These are phyloP conservation scores for Candida broadrunensis DNA, from an alignment of 805 yeast species.

Conservation along the genomic window DNA sequence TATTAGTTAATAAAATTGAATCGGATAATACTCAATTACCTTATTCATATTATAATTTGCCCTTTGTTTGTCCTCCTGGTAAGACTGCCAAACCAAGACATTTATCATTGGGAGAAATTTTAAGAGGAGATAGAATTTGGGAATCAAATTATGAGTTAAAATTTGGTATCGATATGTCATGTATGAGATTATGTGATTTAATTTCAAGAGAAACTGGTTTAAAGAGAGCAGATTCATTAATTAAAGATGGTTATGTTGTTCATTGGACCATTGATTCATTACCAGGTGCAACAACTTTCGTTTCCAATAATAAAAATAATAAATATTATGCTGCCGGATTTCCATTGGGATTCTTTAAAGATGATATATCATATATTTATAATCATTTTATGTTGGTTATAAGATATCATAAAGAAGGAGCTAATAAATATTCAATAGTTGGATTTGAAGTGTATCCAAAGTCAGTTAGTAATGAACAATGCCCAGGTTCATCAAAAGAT, in stretches of 20 bases:
- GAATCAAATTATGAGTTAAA: slow-evolving; percentile 64
- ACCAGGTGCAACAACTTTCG: slow-evolving; percentile 86
- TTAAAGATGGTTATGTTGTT: slow-evolving; percentile 68
- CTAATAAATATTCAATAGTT: slow-evolving; percentile 56
- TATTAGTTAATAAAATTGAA: slow-evolving; percentile 74
- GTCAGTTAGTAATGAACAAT: slow-evolving; percentile 61
- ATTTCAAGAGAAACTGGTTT: slow-evolving; percentile 51
- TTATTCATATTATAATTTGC: slow-evolving; percentile 70
- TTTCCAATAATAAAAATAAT: slow-evolving; percentile 51
- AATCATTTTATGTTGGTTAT: slow-evolving; percentile 82
- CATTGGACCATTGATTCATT: slow-evolving; percentile 83
- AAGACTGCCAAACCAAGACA: slow-evolving; percentile 56
- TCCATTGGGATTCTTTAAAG: slow-evolving; percentile 71
- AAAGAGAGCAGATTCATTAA: slow-evolving; percentile 55
- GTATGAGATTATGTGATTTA: slow-evolving; percentile 67
- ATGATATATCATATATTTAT: slow-evolving; percentile 56
- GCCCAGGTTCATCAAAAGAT: slow-evolving; percentile 72
- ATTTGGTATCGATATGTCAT: slow-evolving; percentile 64
- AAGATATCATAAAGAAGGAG: slow-evolving; percentile 55
- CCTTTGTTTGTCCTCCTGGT: slow-evolving; percentile 73
- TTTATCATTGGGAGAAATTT: slow-evolving; percentile 70
- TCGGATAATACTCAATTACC: slow-evolving; percentile 78
- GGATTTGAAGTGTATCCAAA: slow-evolving; percentile 90
- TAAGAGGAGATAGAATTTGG: slow-evolving; percentile 79
- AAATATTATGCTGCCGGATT: slow-evolving; percentile 85